These are phyloP conservation scores for Allium cepa DNA, from an alignment of 106 monocot species.

Conservation along the genomic window DNA sequence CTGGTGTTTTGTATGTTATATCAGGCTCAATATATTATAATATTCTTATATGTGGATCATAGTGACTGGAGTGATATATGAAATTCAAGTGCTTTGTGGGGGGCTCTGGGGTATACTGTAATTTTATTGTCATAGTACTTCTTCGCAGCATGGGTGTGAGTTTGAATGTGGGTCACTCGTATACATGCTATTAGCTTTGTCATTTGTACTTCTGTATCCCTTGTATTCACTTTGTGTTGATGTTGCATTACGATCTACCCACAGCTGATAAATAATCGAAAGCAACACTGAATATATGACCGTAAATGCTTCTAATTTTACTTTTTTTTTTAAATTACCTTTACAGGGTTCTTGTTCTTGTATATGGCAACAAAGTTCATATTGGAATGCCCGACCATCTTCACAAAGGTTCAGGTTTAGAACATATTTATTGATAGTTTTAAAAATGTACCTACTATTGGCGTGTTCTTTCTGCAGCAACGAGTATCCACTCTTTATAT, in stretches of 20 bases:
- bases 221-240: not conserved
- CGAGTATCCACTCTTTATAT: slow-evolving; percentile 90
- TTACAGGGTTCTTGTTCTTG: slow-evolving; percentile 91
- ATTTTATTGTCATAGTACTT: no score
- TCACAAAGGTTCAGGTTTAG: slow-evolving; percentile 58
- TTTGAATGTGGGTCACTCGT: not conserved
- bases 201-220: not conserved
- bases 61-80: no score
- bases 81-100: no score
- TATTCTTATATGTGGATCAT: no score
- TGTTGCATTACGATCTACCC: not conserved
- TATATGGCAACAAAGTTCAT: slow-evolving; percentile 92
- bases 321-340: not conserved
- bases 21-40: no score
- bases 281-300: slow-evolving; percentile 1
- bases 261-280: not conserved
- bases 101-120: no score
- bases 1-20: no score
- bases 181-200: not conserved
- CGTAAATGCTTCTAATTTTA: slow-evolving; percentile 2
- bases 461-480: slow-evolving; percentile 37
- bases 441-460: no score
- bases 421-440: no score
- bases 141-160: not conserved
- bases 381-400: slow-evolving; percentile 86